phyloP scores from a whole-genome alignment of 805 yeast genomes.

The Cyberlindnera bimundalis region DNA sequence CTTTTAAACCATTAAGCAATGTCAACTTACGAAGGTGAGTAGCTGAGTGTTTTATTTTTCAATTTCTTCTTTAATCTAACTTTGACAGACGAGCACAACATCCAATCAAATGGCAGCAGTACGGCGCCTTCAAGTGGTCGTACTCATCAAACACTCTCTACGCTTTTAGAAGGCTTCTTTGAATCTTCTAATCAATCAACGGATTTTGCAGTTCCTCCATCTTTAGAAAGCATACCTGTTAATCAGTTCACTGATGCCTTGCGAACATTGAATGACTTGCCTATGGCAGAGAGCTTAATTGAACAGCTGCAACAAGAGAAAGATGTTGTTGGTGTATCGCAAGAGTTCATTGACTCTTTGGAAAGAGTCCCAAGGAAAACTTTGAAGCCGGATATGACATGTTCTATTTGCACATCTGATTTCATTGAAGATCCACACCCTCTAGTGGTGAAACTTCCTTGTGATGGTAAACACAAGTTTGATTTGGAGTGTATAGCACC shows the following conservation, averaged over 20 bases:
- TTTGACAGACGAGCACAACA: constrained; percentile 30
- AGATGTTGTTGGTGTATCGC: constrained; percentile 52
- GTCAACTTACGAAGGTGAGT: constrained; percentile 35
- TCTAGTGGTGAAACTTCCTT: constrained; percentile 70
- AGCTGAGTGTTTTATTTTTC: too few relatives aligned
- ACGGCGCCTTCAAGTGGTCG: constrained; percentile 8
- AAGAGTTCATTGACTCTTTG: constrained; percentile 67
- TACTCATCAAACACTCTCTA: constrained; percentile 20
- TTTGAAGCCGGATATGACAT: constrained; percentile 49
- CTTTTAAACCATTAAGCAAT: too few relatives aligned
- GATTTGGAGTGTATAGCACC: constrained; percentile 90
- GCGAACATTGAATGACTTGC: constrained; percentile 17
- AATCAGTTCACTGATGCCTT: constrained; percentile 21
- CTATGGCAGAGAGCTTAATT: constrained; percentile 26
- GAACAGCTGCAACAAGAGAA: constrained; percentile 23
- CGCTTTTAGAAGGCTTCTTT: constrained; percentile 17
- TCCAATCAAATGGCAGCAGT: constrained; percentile 4
- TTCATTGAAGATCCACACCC: constrained; percentile 75
- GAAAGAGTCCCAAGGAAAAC: constrained; percentile 60
- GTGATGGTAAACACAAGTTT: constrained; percentile 62
- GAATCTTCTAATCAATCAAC: constrained; percentile 11
- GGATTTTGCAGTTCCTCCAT: not conserved
- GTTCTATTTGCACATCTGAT: constrained; percentile 81
- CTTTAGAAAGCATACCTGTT: constrained; percentile 1
- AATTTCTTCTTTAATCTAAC: not conserved